Evolutionary conservation across 306 rosid genomes (phyloP), one percentile per base, ranked within the genome.

Genomic region (Ormosia emarginata): DNA sequence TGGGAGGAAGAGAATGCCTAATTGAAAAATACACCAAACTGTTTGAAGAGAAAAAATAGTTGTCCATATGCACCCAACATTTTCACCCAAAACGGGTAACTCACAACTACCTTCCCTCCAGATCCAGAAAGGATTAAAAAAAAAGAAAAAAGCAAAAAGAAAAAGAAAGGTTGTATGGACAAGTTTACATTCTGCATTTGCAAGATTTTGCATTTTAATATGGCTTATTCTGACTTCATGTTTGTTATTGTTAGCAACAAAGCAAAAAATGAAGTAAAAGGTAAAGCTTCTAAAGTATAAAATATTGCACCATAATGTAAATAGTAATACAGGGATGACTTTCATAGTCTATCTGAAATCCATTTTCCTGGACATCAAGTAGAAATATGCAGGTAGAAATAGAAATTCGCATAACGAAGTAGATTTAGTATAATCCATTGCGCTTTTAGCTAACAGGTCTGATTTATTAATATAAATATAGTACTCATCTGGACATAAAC

Each of bases 1-100:
- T 46, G 50, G 83, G 84, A 81, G 72, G 83, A 53, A 34, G 67
- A 36, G 43, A 74, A 43, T 67, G 74, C 78, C 78, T 47, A 40
- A 67, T 67, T 59, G 71, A 76, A 77, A 55, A 75, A 33, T 10
- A 55, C 8, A 69, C 14, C 3, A 12, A 75, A 61, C 32, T 8
- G 43, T 33, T 63, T n/a, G 39, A 52, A 52, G 39, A 11, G 17
- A 24, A 68, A 66, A 67, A 24, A 17, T 0, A 44, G 34, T 29
- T 43, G 18, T 29, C 56, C 56, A 47, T 17, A 13, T 70, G 59
- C 74, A 68, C 75, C 34, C 75, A 49, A 66, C 2, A 40, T 67
- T 57, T 55, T 57, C 63, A 57, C 63, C n/a, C 6, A 7, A 65
- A 65, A 17, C 2, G 37, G 17, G 14, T 11, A 66, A 18, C 55